Evolutionary conservation across 2,329 filamentous ascomycete genomes (phyloP).

Genomic region (Xylariaceae sp.): DNA sequence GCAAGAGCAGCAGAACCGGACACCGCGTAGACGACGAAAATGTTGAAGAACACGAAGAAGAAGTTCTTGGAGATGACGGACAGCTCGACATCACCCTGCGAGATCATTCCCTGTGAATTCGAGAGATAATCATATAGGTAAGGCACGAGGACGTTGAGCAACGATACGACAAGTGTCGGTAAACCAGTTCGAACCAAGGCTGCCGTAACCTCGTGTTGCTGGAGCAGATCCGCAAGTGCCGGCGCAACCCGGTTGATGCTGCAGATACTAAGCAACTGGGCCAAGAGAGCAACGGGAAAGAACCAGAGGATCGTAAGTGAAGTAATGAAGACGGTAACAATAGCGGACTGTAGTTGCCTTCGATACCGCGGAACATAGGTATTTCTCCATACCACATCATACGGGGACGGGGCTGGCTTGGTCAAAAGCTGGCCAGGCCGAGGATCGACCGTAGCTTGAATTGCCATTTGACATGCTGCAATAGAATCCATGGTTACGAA

Average conservation of each 20-base stretch:
- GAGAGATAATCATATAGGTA: slow-evolving; percentile 93
- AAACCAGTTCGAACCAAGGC: slow-evolving; percentile 82
- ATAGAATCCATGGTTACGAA: slow-evolving; percentile 98
- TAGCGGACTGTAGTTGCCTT: slow-evolving; percentile 75
- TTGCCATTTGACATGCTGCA: slow-evolving; percentile 87
- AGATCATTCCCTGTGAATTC: slow-evolving; percentile 89
- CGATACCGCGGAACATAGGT: slow-evolving; percentile 74
- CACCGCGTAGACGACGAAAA: slow-evolving; percentile 90
- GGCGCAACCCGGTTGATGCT: slow-evolving; percentile 71
- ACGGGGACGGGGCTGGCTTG: slow-evolving; percentile 78
- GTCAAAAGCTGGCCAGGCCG: slow-evolving; percentile 80
- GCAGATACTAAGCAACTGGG: slow-evolving; percentile 73
- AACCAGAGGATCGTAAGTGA: slow-evolving; percentile 86
- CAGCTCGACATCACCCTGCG: slow-evolving; percentile 87
- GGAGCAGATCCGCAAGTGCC: slow-evolving; percentile 60
- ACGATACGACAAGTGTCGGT: slow-evolving; percentile 76
- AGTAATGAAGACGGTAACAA: slow-evolving; percentile 75
- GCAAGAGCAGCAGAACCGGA: slow-evolving; percentile 69
- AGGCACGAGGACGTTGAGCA: slow-evolving; percentile 84
- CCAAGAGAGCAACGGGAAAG: slow-evolving; percentile 71
- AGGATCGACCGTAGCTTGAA: slow-evolving; percentile 89
- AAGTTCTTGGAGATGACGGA: slow-evolving; percentile 98
- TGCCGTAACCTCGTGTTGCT: slow-evolving; percentile 62
- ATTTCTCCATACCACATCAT: slow-evolving; percentile 92
- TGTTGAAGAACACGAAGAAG: slow-evolving; percentile 99